phyloP scores from a whole-genome alignment of 805 yeast species.

The Metschnikowia sp. region DNA sequence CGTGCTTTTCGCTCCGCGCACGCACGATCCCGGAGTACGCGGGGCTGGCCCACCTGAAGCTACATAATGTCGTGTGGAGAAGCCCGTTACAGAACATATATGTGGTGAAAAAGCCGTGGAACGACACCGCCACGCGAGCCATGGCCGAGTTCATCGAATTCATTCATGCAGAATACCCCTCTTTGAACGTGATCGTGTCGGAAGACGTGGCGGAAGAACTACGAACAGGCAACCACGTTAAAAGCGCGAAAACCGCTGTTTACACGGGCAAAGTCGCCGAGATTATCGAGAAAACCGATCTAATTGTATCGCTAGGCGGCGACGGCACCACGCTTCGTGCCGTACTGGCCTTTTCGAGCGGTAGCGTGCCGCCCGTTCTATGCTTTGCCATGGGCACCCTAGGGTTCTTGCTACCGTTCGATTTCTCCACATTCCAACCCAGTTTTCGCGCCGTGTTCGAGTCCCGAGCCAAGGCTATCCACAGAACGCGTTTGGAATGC shows the following conservation, averaged over 20 bases:
- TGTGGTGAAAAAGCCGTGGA: slow-evolving; percentile 84
- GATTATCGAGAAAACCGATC: slow-evolving; percentile 65
- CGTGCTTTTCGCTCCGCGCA: slow-evolving; percentile 12
- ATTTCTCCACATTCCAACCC: slow-evolving; percentile 55
- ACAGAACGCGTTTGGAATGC: slow-evolving; percentile 77
- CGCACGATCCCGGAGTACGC: slow-evolving; percentile 48
- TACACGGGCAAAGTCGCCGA: slow-evolving; percentile 59
- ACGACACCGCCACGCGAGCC: slow-evolving; percentile 58
- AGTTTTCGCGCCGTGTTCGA: slow-evolving; percentile 67
- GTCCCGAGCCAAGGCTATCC: slow-evolving; percentile 67
- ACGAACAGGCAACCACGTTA: background rate
- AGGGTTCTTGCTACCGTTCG: slow-evolving; percentile 87
- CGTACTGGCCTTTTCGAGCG: slow-evolving; percentile 69
- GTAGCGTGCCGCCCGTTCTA: slow-evolving; percentile 81
- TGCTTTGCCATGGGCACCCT: slow-evolving; percentile 88
- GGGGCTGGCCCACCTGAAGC: slow-evolving; percentile 54
- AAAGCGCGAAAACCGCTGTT: slow-evolving; percentile 19
- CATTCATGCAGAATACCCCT: slow-evolving; percentile 60
- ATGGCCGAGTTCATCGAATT: slow-evolving; percentile 63
- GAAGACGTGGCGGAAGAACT: slow-evolving; percentile 74
- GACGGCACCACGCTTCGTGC: slow-evolving; percentile 91
- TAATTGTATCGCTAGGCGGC: slow-evolving; percentile 89
- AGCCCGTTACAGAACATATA: slow-evolving; percentile 68
- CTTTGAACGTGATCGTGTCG: slow-evolving; percentile 73
- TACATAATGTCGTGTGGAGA: slow-evolving; percentile 68